Evolutionary conservation across 768 basidiomycete species (phyloP).

Genomic region (Podaxis mareebaensis): DNA sequence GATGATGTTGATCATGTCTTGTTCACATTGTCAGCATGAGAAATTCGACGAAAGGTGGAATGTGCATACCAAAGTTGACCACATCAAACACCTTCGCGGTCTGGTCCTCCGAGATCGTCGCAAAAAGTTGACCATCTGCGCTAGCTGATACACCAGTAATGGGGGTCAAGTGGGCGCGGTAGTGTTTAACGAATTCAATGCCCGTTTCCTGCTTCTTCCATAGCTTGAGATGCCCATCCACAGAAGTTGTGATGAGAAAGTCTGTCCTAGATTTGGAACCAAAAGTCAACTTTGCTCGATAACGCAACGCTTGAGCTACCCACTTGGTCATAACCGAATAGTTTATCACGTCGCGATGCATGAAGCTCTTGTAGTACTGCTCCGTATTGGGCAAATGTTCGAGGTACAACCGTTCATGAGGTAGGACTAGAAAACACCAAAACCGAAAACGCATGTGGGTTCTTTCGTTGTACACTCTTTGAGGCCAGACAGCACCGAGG

Average conservation of each 20-base stretch:
- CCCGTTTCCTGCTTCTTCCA: slow-evolving; percentile 98
- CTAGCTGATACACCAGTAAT: slow-evolving; percentile 82
- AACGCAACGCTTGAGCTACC: slow-evolving; percentile 22
- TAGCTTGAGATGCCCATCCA: slow-evolving; percentile 95
- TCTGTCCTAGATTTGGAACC: slow-evolving; percentile 63
- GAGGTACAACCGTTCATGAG: slow-evolving; percentile 90
- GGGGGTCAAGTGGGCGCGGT: slow-evolving; percentile 85
- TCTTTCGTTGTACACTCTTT: slow-evolving; percentile 34
- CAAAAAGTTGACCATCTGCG: slow-evolving; percentile 89
- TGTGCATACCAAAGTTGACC: slow-evolving; percentile 85
- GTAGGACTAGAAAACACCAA: slow-evolving; percentile 61
- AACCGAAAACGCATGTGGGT: slow-evolving; percentile 20
- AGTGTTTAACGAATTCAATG: slow-evolving; percentile 98
- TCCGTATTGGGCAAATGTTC: slow-evolving; percentile 91
- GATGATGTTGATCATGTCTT: slow-evolving; percentile 99
- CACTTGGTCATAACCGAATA: slow-evolving; percentile 89
- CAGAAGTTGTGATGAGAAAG: slow-evolving; percentile 91
- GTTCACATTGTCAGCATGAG: neutral
- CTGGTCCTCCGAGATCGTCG: slow-evolving; percentile 89
- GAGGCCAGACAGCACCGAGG: slow-evolving; percentile 23
- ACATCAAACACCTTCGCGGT: slow-evolving; percentile 97
- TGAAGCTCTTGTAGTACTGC: slow-evolving; percentile 96
- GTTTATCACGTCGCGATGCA: slow-evolving; percentile 94
- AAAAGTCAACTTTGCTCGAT: neutral
- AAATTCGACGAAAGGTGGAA: neutral